These are phyloP conservation scores for Fusarium nodosum DNA, from an alignment of 2,329 filamentous ascomycete genomes.

Conservation along the genomic window DNA sequence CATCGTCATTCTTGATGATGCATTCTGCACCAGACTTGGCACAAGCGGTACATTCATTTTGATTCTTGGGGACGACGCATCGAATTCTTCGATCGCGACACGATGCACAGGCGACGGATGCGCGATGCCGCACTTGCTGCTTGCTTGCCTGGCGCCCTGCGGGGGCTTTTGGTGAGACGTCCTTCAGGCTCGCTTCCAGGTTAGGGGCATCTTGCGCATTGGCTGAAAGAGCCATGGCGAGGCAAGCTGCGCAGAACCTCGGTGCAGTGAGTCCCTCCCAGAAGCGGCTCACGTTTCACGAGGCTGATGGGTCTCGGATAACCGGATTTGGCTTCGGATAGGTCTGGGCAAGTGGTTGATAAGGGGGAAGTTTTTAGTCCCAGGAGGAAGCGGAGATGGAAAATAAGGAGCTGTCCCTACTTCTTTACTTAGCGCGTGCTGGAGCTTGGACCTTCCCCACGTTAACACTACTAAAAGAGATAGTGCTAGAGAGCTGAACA, in stretches of 20 bases:
- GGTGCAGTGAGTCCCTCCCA: conserved; percentile 5
- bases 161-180: conserved; percentile 51
- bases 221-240: conserved; percentile 37
- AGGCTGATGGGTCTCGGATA: conserved; percentile 5
- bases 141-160: conserved; percentile 50
- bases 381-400: conserved; percentile 35
- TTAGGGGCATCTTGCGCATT: conserved; percentile 33
- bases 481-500: background rate
- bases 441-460: conserved; percentile 42
- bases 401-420: conserved; percentile 13
- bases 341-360: conserved; percentile 15
- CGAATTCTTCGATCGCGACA: conserved; percentile 63
- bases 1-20: conserved; percentile 70
- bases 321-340: background rate
- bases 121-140: conserved; percentile 60
- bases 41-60: conserved; percentile 66
- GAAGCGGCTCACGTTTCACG: background rate
- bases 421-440: conserved; percentile 7
- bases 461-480: conserved; percentile 9
- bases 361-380: conserved; percentile 30
- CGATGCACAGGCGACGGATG: conserved; percentile 68
- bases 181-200: conserved; percentile 53
- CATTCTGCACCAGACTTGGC: conserved; percentile 64
- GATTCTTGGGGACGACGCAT: conserved; percentile 67
- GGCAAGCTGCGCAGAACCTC: background rate